Percentiles rank a stretch among this genome's conserved stretches.
These are phyloP conservation scores for Neonectria faginata DNA, from an alignment of 2,329 filamentous ascomycete genomes.

Conservation along the genomic window DNA sequence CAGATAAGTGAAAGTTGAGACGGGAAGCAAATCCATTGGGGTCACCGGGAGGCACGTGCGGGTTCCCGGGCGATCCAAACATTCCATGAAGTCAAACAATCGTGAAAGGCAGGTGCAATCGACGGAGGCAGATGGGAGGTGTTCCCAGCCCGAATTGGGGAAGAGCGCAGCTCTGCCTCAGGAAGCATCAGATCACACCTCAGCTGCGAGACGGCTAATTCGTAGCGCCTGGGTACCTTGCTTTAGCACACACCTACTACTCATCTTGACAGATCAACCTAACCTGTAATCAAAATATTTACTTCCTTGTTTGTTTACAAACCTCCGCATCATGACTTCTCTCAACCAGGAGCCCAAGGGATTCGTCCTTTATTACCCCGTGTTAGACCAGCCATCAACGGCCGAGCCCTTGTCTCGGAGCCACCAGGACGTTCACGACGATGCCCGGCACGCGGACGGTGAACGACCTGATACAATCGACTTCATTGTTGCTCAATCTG, in stretches of 20 bases:
- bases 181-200: background rate
- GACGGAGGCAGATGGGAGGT: background rate
- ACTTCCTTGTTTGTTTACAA: background rate
- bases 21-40: background rate
- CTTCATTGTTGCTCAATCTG: background rate
- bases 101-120: background rate
- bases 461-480: background rate
- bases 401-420: background rate
- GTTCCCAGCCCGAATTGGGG: conserved; percentile 9
- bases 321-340: background rate
- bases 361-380: background rate
- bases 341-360: background rate
- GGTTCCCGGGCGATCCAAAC: background rate
- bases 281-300: background rate
- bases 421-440: background rate
- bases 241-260: background rate
- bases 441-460: no score
- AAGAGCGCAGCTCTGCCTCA: conserved; percentile 10
- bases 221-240: background rate
- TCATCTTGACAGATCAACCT: background rate
- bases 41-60: conserved; percentile 5
- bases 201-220: background rate
- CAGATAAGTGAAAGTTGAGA: background rate
- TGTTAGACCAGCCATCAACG: background rate
- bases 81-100: no score